phyloP scores from a whole-genome alignment of 495 filamentous ascomycete genomes.

The Barbatosphaeria neglecta region DNA sequence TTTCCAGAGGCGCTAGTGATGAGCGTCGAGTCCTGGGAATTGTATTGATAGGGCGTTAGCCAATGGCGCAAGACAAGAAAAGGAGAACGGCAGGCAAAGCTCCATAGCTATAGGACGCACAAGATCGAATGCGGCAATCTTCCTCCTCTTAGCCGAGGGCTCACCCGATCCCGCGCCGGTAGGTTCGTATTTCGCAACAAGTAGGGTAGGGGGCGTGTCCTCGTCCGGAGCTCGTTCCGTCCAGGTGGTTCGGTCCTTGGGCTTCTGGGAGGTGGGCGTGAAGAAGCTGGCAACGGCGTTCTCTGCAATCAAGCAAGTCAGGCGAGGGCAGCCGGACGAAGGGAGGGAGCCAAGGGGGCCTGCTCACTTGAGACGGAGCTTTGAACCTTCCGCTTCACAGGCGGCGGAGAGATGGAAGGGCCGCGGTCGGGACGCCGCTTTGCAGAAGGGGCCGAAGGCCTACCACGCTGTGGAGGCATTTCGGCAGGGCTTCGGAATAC shows the following conservation, averaged over 20 bases:
- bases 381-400: conserved; percentile 49
- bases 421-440: conserved; percentile 7
- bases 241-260: conserved; percentile 70
- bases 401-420: conserved; percentile 46
- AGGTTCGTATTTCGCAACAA: conserved; percentile 62
- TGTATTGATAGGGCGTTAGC: conserved; percentile 1
- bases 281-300: conserved; percentile 71
- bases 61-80: not conserved
- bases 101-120: conserved; percentile 33
- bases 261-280: conserved; percentile 75
- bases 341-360: not conserved
- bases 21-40: conserved; percentile 85
- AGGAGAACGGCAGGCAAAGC: not conserved
- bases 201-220: conserved; percentile 40
- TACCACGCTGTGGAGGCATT: not conserved
- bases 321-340: conserved; percentile 1
- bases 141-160: conserved; percentile 28
- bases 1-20: conserved; percentile 73
- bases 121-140: conserved; percentile 85
- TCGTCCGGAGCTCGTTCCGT: conserved; percentile 40
- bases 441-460: not conserved
- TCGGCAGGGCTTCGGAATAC: too few relatives aligned
- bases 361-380: conserved; percentile 62
- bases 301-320: conserved; percentile 33
- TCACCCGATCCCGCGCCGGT: conserved; percentile 14